Evolutionary conservation across 2,329 filamentous ascomycete species (phyloP).

Genomic region (Penicillium sp.): DNA sequence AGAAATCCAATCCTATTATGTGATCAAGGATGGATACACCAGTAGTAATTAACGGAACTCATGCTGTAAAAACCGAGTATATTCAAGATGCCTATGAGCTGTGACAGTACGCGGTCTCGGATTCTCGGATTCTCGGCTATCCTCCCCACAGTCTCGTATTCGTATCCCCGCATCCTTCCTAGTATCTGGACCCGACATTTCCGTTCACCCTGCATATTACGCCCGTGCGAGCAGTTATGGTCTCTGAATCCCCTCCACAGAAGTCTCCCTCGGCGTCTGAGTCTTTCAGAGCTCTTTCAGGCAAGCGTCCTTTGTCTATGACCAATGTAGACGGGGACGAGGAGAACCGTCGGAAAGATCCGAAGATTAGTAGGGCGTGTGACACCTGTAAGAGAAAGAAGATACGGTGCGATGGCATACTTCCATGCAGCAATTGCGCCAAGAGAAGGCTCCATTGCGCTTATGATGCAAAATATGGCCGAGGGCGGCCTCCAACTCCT

Average conservation of each 20-base stretch:
- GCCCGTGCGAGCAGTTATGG: neutral
- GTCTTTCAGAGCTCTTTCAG: neutral
- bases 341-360: slow-evolving; percentile 20
- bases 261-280: neutral
- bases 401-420: slow-evolving; percentile 56
- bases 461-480: slow-evolving; percentile 14
- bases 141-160: neutral
- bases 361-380: slow-evolving; percentile 20
- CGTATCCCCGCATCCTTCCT: neutral
- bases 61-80: neutral
- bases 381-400: slow-evolving; percentile 43
- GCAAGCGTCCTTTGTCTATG: neutral
- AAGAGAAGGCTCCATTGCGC: slow-evolving; percentile 9
- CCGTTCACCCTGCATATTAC: neutral
- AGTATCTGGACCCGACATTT: neutral
- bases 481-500: slow-evolving; percentile 15
- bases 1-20: no score
- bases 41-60: neutral
- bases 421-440: slow-evolving; percentile 42
- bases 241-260: neutral
- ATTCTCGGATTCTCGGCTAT: neutral
- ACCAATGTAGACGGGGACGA: neutral
- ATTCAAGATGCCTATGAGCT: neutral
- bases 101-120: neutral
- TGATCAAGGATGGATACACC: neutral